phyloP scores from a whole-genome alignment of 495 filamentous ascomycete species.

The Neurospora sp. region DNA sequence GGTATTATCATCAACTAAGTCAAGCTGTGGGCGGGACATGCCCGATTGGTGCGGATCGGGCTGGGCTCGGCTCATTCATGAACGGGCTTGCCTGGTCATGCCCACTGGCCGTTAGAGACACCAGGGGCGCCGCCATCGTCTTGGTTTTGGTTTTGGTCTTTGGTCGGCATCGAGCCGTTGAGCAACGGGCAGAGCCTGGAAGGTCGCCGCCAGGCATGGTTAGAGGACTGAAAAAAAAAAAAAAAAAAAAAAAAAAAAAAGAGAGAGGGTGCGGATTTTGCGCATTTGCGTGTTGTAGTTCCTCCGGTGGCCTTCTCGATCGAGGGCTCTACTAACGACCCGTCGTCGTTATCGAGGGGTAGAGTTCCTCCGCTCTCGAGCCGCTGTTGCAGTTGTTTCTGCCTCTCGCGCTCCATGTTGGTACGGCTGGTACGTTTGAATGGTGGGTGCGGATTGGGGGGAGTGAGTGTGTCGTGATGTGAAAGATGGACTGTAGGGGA shows the following conservation, averaged over 20 bases:
- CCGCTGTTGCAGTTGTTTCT: conserved; percentile 20
- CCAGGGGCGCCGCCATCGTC: conserved; percentile 31
- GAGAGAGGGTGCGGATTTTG: too few species aligned
- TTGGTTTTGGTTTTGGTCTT: conserved; percentile 47
- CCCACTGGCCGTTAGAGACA: conserved; percentile 17
- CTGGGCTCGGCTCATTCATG: too few species aligned
- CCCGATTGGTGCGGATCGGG: too few species aligned
- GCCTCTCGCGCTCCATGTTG: too few species aligned
- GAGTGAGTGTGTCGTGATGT: too few species aligned
- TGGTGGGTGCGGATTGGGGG: too few species aligned
- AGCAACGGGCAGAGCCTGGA: conserved; percentile 71
- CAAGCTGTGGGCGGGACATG: too few species aligned
- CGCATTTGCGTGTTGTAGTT: conserved; percentile 87
- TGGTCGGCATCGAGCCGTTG: conserved; percentile 66
- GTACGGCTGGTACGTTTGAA: too few species aligned
- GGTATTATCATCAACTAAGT: too few species aligned
- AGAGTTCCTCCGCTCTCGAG: conserved; percentile 32
- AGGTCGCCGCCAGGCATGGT: conserved; percentile 9
- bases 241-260: not conserved
- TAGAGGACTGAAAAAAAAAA: conserved; percentile 16
- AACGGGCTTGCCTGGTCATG: too few species aligned
- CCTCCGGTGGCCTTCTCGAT: conserved; percentile 45
- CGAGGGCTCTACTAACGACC: conserved; percentile 38
- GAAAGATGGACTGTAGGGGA: too few species aligned
- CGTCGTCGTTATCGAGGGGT: conserved; percentile 18